Evolutionary conservation across 2,329 filamentous ascomycete genomes (phyloP).

Genomic region (Stagonosporopsis tanaceti): DNA sequence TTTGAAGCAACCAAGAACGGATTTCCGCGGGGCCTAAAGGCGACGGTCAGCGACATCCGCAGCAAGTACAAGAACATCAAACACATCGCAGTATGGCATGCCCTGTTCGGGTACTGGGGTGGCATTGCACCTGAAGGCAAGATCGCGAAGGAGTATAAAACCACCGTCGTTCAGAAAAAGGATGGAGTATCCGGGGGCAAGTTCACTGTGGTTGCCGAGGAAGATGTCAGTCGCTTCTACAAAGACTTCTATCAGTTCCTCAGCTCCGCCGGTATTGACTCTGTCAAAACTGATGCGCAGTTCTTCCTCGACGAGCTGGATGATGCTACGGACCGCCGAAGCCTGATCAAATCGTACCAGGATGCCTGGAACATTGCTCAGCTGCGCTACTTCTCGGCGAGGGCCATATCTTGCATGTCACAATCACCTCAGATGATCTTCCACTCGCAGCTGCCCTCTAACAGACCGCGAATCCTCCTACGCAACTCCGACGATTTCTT

Average conservation of each 20-base stretch:
- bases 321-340: conserved; percentile 72
- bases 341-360: conserved; percentile 78
- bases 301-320: conserved; percentile 83
- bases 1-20: conserved; percentile 84
- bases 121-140: conserved; percentile 78
- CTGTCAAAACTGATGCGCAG: conserved; percentile 92
- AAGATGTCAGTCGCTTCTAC: conserved; percentile 80
- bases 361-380: conserved; percentile 85
- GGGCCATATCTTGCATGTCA: conserved; percentile 93
- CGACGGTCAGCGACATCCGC: conserved; percentile 74
- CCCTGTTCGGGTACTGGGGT: conserved; percentile 72
- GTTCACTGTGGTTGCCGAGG: conserved; percentile 76
- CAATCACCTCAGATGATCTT: conserved; percentile 87
- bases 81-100: conserved; percentile 94
- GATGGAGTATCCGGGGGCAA: conserved; percentile 67
- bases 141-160: conserved; percentile 81
- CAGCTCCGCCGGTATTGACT: conserved; percentile 75
- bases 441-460: conserved; percentile 80
- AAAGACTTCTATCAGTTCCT: conserved; percentile 92
- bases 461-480: conserved; percentile 74
- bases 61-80: conserved; percentile 74
- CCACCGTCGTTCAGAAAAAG: conserved; percentile 64
- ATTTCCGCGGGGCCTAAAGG: conserved; percentile 82
- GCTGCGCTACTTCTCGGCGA: conserved; percentile 78
- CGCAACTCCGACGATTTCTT: conserved; percentile 95